Base-by-base conservation (phyloP, 192 early-diverging fungal species). In the Podila verticillata region DNA sequence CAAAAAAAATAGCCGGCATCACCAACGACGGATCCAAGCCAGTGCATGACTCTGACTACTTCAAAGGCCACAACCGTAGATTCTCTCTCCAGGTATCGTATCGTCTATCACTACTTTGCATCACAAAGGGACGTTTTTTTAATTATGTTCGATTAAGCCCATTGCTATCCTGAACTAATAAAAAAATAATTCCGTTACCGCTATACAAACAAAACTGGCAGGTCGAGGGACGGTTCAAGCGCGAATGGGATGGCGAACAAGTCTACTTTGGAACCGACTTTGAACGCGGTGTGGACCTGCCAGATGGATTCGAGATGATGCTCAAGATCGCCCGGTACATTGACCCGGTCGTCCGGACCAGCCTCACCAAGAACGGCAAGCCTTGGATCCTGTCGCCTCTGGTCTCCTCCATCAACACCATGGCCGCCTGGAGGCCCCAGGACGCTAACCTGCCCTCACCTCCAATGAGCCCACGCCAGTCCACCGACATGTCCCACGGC, bases 211-310 rank as follows among this genome's bases (percentile, higher is more conserved):
- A 17, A 17, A 30, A 15, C 35, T 51, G 2, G 59, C 32, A 70
- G 71, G 57, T 82, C 24, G 73, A 75, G 48, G 80, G 80, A 60
- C 73, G 62, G 57, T 72, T 82, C 64, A 75, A 82, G 65, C 73
- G 64, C 31, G 65, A 65, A 62, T 72, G 65, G 66, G 57, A 66
- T 31, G 74, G 69, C 39, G 73, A 72, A n/a, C 66, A 82, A 26
- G 68, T 74, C 22, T 82, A 75, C 48, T 82, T 74, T 26, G 81
- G 81, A 67, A 82, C 73, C 7, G 81, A 82, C 29, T 82, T 82
- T 64, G 81, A 82, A 24, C 72, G 51, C 4, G 12, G 47, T 3
- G 73, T 75, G 2, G 65, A 70, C 17, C 65, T 82, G 5, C 81
- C 81, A 26, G 47, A 64, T 8, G 74, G 72, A 63, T 74, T 75